Evolutionary conservation across 148 eudicot genomes (phyloP).

Genomic region (Limonium bicolor): DNA sequence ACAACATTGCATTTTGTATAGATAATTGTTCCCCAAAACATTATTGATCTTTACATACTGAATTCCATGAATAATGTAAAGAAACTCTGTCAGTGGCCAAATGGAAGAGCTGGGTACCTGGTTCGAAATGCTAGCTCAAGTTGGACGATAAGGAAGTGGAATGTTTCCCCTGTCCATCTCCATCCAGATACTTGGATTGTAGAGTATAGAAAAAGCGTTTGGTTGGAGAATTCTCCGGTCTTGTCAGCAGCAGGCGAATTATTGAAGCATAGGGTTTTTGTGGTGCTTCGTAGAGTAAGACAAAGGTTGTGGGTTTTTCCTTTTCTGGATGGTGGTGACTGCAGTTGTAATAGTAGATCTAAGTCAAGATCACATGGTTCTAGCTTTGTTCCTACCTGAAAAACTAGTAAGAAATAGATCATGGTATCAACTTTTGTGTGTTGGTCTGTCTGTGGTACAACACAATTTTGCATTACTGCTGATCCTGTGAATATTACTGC

Average conservation of each 20-base stretch:
- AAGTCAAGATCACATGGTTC: too few species aligned
- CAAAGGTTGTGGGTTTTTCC: conserved; percentile 32
- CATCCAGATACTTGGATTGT: conserved; percentile 57
- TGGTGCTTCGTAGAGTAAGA: conserved; percentile 20
- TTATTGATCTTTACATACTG: too few species aligned
- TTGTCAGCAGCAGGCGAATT: conserved; percentile 23
- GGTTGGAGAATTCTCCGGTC: conserved; percentile 25
- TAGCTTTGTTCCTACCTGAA: too few species aligned
- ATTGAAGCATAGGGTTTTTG: conserved; percentile 23
- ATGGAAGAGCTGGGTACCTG: conserved; percentile 15
- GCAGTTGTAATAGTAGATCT: too few species aligned
- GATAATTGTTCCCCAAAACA: too few species aligned
- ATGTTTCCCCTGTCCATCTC: conserved; percentile 40
- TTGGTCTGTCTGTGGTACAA: too few species aligned
- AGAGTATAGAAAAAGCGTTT: conserved; percentile 29
- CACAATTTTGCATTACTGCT: too few species aligned
- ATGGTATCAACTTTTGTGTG: too few species aligned
- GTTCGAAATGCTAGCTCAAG: conserved; percentile 25
- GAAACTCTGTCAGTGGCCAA: conserved; percentile 68
- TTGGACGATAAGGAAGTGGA: conserved; percentile 51
- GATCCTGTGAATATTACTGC: too few species aligned
- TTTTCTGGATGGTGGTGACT: conserved; percentile 2
- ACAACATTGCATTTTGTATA: too few species aligned
- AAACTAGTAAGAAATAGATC: too few species aligned
- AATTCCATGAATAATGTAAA: too few species aligned